phyloP scores from a whole-genome alignment of 2,329 filamentous ascomycete genomes.

The Aspergillus hiratsukae region DNA sequence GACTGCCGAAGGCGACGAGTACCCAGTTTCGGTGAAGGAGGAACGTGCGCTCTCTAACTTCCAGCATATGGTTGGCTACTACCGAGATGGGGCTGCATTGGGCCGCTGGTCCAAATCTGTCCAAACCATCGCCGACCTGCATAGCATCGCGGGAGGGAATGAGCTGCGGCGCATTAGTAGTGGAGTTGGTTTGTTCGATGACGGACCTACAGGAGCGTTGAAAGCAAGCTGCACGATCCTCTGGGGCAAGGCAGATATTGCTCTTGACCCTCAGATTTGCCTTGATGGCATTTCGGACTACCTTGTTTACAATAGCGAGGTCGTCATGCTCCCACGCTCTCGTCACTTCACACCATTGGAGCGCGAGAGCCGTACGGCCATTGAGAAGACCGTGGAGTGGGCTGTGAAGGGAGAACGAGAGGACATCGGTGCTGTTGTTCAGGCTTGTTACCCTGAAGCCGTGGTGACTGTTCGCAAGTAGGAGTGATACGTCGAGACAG shows the following conservation, averaged over 20 bases:
- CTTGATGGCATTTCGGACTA: slow-evolving; percentile 52
- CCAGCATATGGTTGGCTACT: slow-evolving; percentile 50
- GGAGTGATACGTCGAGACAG: slow-evolving; percentile 3
- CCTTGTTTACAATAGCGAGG: slow-evolving; percentile 46
- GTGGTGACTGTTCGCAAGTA: slow-evolving; percentile 30
- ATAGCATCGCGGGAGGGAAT: slow-evolving; percentile 37
- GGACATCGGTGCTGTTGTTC: slow-evolving; percentile 28
- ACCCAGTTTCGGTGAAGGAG: slow-evolving; percentile 38
- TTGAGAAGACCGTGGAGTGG: slow-evolving; percentile 41
- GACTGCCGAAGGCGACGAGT: slow-evolving; percentile 29
- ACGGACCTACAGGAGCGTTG: slow-evolving; percentile 43
- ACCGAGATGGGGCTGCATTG: slow-evolving; percentile 47
- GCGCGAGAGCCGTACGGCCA: slow-evolving; percentile 37
- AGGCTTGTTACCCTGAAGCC: slow-evolving; percentile 30
- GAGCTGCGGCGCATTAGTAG: slow-evolving; percentile 30
- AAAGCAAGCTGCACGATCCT: slow-evolving; percentile 51
- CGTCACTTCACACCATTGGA: slow-evolving; percentile 55
- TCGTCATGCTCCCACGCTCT: slow-evolving; percentile 45
- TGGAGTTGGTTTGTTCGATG: slow-evolving; percentile 42
- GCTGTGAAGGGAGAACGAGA: slow-evolving; percentile 33
- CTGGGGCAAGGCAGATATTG: slow-evolving; percentile 50
- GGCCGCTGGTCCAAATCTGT: slow-evolving; percentile 50
- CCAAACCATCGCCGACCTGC: slow-evolving; percentile 46
- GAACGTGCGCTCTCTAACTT: slow-evolving; percentile 44
- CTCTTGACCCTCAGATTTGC: slow-evolving; percentile 46